These are phyloP conservation scores for Trichophyton schoenleinii DNA, from an alignment of 2,329 filamentous ascomycete species.

Conservation along the genomic window DNA sequence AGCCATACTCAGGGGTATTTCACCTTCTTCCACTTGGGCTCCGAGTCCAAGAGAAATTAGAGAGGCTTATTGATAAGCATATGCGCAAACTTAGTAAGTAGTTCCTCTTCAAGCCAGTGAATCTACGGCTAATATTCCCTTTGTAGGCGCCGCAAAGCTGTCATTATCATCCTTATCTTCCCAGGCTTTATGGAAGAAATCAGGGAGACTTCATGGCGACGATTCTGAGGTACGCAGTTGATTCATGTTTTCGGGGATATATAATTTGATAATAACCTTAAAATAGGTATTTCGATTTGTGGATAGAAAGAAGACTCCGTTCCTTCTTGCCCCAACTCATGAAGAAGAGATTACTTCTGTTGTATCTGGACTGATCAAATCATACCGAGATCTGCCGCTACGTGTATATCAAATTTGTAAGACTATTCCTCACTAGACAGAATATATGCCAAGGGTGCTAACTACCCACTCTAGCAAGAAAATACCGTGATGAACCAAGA, in stretches of 20 bases:
- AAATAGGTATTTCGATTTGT: conserved; percentile 61
- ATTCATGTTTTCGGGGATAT: conserved; percentile 4
- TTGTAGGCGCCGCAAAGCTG: conserved; percentile 64
- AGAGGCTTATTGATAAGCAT: conserved; percentile 72
- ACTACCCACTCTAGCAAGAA: conserved; percentile 51
- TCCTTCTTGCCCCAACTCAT: conserved; percentile 80
- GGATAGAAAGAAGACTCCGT: conserved; percentile 63
- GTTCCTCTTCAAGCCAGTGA: not conserved
- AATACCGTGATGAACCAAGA: conserved; percentile 85
- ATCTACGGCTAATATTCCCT: conserved; percentile 8
- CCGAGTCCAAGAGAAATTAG: conserved; percentile 78
- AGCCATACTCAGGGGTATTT: conserved; percentile 82
- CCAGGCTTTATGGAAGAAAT: conserved; percentile 68
- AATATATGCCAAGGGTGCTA: not conserved
- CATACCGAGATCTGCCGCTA: conserved; percentile 75
- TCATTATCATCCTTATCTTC: conserved; percentile 77
- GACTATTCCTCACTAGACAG: conserved; percentile 16
- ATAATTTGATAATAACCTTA: not conserved
- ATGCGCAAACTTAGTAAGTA: conserved; percentile 60
- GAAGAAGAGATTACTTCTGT: conserved; percentile 90
- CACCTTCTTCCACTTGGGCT: conserved; percentile 80
- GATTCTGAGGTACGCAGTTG: conserved; percentile 57
- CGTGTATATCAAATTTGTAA: conserved; percentile 80
- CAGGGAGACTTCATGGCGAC: conserved; percentile 58
- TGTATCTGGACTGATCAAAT: conserved; percentile 59